phyloP scores from a whole-genome alignment of 2,329 filamentous ascomycete genomes.

The Aspergillus sp. region DNA sequence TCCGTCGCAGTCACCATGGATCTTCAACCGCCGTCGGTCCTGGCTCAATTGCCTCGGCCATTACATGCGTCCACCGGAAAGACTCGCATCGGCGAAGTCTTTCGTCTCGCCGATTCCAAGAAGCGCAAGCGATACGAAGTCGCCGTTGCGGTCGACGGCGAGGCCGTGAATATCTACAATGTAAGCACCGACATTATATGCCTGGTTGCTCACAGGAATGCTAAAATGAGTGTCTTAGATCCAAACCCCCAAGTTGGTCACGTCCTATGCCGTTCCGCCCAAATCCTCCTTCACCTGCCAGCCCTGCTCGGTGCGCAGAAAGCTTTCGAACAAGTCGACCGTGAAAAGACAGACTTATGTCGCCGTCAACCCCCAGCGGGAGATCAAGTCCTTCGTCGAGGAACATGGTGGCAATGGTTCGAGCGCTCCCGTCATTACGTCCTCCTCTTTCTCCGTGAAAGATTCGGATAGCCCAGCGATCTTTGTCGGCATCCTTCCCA shows the following conservation, averaged over 20 bases:
- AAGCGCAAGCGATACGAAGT: constrained; percentile 64
- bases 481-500: constrained; percentile 39
- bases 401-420: constrained; percentile 35
- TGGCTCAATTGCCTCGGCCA: constrained; percentile 47
- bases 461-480: constrained; percentile 37
- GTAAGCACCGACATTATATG: constrained; percentile 35
- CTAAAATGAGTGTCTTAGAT: constrained; percentile 40
- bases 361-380: constrained; percentile 47
- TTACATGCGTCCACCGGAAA: constrained; percentile 40
- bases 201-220: neutral
- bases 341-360: constrained; percentile 57
- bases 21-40: constrained; percentile 41
- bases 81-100: constrained; percentile 47
- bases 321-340: constrained; percentile 40
- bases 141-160: constrained; percentile 58
- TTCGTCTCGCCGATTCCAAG: constrained; percentile 53
- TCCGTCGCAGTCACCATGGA: constrained; percentile 33
- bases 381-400: constrained; percentile 56
- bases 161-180: constrained; percentile 62
- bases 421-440: constrained; percentile 35
- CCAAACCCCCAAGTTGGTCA: constrained; percentile 58
- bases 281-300: constrained; percentile 56
- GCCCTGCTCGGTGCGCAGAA: constrained; percentile 58
- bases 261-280: constrained; percentile 61
- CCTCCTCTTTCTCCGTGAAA: constrained; percentile 36